Percentiles rank a stretch among this genome's conserved stretches.
Evolutionary conservation across 2,329 filamentous ascomycete genomes (phyloP).

Genomic region (Fusarium paranaense): DNA sequence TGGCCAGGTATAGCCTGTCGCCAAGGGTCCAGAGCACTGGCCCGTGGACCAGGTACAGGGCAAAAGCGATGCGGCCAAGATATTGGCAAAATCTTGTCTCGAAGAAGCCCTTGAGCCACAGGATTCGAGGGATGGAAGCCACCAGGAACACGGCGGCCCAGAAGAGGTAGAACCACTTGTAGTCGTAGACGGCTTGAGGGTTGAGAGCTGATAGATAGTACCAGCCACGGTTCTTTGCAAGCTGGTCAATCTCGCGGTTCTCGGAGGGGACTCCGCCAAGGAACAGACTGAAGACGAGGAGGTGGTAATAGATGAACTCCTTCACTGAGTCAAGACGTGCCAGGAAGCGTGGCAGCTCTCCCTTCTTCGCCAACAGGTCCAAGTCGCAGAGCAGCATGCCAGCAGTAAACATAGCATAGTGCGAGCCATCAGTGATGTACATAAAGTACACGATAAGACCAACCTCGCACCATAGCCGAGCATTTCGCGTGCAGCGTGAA

Average conservation of each 20-base stretch:
- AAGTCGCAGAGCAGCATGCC: conserved; percentile 74
- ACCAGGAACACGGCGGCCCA: conserved; percentile 70
- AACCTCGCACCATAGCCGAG: conserved; percentile 65
- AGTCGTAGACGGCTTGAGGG: conserved; percentile 73
- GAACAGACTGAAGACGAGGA: conserved; percentile 65
- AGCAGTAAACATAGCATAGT: conserved; percentile 68
- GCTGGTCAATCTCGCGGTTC: conserved; percentile 58
- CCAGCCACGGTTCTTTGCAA: conserved; percentile 70
- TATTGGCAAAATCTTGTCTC: conserved; percentile 70
- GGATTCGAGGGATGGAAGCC: conserved; percentile 66
- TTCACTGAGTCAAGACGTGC: conserved; percentile 60
- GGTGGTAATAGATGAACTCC: conserved; percentile 61
- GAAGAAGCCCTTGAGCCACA: conserved; percentile 68
- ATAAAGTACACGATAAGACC: conserved; percentile 73
- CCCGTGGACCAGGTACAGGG: conserved; percentile 73
- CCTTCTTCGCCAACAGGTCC: conserved; percentile 63
- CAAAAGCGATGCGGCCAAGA: conserved; percentile 71
- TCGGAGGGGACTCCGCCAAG: conserved; percentile 71
- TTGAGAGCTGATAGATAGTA: conserved; percentile 70
- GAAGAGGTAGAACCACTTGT: conserved; percentile 77
- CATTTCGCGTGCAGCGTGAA: conserved; percentile 64
- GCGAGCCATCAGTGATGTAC: conserved; percentile 74
- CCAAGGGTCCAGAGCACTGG: conserved; percentile 70
- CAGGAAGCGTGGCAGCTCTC: conserved; percentile 64
- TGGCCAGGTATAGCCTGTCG: conserved; percentile 72